A percentile compares a stretch with the other conserved stretches of the same genome.
Evolutionary conservation across 805 yeast genomes (phyloP).

Genomic region (Myxozyma mucilagina): DNA sequence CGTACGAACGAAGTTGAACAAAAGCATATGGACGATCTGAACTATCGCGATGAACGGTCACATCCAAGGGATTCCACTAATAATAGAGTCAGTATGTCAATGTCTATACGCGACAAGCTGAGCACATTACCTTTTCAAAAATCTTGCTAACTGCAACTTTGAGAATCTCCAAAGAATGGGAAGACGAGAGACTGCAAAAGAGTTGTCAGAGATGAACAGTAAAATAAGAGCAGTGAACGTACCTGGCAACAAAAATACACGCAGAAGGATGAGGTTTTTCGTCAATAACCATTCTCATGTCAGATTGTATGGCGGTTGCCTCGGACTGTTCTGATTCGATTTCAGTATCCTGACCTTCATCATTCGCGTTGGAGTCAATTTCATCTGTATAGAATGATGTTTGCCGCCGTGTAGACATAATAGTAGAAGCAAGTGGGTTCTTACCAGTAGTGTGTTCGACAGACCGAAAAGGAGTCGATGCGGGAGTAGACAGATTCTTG

Average conservation of each 20-base stretch:
- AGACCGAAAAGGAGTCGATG: conserved; percentile 22
- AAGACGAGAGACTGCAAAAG: conserved; percentile 20
- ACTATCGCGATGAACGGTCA: conserved; percentile 31
- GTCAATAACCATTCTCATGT: neutral
- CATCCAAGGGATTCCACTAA: conserved; percentile 31
- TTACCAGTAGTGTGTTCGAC: neutral
- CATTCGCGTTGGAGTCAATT: neutral
- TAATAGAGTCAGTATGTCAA: neutral
- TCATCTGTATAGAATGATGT: neutral
- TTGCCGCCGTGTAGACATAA: neutral
- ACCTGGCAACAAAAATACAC: conserved; percentile 30
- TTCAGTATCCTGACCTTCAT: neutral
- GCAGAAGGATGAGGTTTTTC: conserved; percentile 31
- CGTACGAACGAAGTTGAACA: conserved; percentile 26
- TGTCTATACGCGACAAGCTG: neutral
- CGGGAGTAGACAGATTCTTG: conserved; percentile 20
- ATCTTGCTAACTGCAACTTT: conserved; percentile 19
- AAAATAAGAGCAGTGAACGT: neutral
- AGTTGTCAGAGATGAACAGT: neutral
- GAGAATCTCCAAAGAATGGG: conserved; percentile 23
- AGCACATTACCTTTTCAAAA: conserved; percentile 16
- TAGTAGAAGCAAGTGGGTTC: neutral
- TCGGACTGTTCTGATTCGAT: neutral
- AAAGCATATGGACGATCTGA: conserved; percentile 31
- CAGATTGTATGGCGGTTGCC: neutral